Evolutionary conservation across 495 filamentous ascomycete species (phyloP).

Genomic region (Choiromyces venosus): DNA sequence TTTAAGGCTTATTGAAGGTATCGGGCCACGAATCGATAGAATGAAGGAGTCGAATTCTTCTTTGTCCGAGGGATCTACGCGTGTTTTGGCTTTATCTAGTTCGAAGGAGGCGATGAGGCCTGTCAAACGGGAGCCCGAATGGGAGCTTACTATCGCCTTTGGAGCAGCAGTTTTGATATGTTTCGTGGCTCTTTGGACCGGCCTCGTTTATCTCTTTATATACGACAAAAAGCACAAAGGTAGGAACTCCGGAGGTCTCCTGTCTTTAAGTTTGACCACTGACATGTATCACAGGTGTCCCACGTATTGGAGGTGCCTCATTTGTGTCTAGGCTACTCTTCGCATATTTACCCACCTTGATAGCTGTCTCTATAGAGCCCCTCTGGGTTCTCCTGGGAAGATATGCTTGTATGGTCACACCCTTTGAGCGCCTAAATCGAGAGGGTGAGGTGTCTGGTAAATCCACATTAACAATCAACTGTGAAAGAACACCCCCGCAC

Average conservation of each 20-base stretch:
- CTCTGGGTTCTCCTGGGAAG: conserved; percentile 46
- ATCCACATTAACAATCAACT: conserved; percentile 42
- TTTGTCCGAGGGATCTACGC: background rate
- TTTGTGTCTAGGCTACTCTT: conserved; percentile 12
- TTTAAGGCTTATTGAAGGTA: background rate
- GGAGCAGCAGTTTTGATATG: background rate
- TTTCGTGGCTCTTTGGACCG: background rate
- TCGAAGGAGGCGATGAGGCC: background rate
- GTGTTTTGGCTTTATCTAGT: background rate
- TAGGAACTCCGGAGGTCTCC: background rate
- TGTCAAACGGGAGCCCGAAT: background rate
- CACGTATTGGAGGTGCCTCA: conserved; percentile 1
- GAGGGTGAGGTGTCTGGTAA: conserved; percentile 24
- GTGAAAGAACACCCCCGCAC: conserved; percentile 47
- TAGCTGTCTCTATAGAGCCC: conserved; percentile 47
- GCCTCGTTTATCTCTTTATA: background rate
- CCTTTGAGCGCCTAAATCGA: conserved; percentile 45
- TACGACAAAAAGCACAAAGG: conserved; percentile 2
- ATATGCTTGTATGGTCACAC: conserved; percentile 46
- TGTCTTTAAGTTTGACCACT: background rate
- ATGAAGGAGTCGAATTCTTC: background rate
- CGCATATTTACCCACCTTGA: conserved; percentile 45
- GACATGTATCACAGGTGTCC: conserved; percentile 1
- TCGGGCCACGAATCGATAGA: background rate
- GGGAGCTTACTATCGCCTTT: background rate